Base-by-base conservation (phyloP, 768 basidiomycete species). In the Boletus vinaceobasis region DNA sequence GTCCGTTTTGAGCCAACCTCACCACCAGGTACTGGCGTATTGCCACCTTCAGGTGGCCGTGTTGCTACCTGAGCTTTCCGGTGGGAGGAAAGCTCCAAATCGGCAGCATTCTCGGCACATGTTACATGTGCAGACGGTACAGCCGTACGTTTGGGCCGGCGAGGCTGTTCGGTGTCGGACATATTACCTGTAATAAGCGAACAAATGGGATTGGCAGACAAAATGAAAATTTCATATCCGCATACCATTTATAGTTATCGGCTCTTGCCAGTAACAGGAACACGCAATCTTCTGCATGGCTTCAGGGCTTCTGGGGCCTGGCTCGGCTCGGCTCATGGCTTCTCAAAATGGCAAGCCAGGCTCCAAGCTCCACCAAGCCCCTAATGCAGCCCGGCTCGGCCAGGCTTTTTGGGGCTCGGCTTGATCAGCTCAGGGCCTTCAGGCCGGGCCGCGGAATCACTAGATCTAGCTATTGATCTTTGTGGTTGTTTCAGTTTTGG, bases 31-130 rank as follows among this genome's bases (percentile, higher is more conserved):
- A 6, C 23, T 4, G 4, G 23, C 4, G 23, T 23, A 23, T 23
- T 2, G 2, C 4, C 23, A 23, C 19, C 48, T 32, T 7, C 7
- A 39, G 37, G 27, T 32, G 31, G 14, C 73, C 68, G 3, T 3
- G 4, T 48, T 17, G 31, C 54, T 32, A 15, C 15, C 17, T 55
- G 54, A 5, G 43, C 43, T 8, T 39, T 33, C 7, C 9, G 5
- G 6, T 55, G 36, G 42, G 36, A 50, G n/a, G 43, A 43, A 5
- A 50, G 6, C 36, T 55, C 36, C 17, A 54, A 23, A n/a, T 54
- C 29, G 5, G 46, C 38, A 10, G 47, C 47, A 31, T 54, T 54
- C 2, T 54, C 29, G 0, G 19, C 47, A 49, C 35, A 54, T 37
- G 42, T 54, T 1, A 54, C 48, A 54, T 7, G 2, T 49, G 47